A percentile compares a stretch with the other conserved stretches of the same genome.
These are phyloP conservation scores for Acer campestre DNA, from an alignment of 345 rosid genomes.

Conservation along the genomic window DNA sequence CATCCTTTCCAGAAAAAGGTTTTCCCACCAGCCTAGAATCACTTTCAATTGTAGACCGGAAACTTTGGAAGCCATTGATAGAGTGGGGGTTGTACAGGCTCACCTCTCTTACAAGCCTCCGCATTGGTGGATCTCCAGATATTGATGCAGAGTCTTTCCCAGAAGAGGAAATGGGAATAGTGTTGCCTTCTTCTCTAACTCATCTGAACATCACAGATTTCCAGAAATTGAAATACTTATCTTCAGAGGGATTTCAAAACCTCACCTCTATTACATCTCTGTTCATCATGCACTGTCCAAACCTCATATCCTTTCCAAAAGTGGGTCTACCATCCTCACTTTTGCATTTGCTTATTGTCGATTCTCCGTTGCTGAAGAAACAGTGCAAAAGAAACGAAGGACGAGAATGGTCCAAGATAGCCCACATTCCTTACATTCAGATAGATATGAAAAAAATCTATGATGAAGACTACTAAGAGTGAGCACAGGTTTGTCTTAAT, in stretches of 20 bases:
- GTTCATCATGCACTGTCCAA: not conserved
- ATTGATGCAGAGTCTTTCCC: not conserved
- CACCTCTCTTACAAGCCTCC: not conserved
- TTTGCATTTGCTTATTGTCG: not conserved
- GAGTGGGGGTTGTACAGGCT: constrained; percentile 3
- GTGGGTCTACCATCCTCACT: not conserved
- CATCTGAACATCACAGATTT: not conserved
- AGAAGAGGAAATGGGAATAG: not conserved
- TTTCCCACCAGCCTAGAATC: not conserved
- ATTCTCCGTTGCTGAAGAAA: not conserved
- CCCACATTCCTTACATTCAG: not conserved
- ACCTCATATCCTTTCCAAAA: not conserved
- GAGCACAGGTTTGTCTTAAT: not conserved
- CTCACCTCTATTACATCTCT: not conserved
- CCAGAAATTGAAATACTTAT: not conserved
- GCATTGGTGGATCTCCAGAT: constrained; percentile 4
- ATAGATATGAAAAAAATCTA: not conserved
- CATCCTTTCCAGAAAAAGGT: not conserved
- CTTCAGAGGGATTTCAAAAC: not conserved
- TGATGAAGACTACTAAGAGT: not conserved
- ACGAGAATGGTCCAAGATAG: not conserved
- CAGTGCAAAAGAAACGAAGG: not conserved
- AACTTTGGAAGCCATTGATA: not conserved
- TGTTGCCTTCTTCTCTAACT: not conserved
- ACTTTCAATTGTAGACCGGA: not conserved